Conservation (phyloP, 2,329 filamentous ascomycete genomes). For the Pyrenochaeta sp. region DNA sequence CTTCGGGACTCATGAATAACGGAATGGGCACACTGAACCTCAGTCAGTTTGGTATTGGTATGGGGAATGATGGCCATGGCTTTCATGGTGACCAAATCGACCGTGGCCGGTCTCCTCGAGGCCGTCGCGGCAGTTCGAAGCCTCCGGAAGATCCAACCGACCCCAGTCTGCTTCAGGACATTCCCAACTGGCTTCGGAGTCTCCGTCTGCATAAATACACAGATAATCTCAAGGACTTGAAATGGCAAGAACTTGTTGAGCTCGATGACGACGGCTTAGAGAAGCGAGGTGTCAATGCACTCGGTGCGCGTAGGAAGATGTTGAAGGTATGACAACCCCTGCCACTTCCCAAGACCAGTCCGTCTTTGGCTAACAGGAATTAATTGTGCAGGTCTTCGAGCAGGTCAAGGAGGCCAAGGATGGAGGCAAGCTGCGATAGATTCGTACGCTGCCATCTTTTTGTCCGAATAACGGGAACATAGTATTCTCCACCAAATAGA, state of each 20-base stretch:
- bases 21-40: conserved; percentile 76
- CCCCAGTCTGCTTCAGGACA: conserved; percentile 87
- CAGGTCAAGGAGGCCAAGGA: conserved; percentile 77
- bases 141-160: conserved; percentile 98
- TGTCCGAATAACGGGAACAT: neutral
- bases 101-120: conserved; percentile 89
- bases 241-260: conserved; percentile 92
- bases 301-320: conserved; percentile 96
- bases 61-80: conserved; percentile 69
- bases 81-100: conserved; percentile 93
- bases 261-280: conserved; percentile 93
- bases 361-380: no score
- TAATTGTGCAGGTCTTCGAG: conserved; percentile 77
- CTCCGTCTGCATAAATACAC: conserved; percentile 98
- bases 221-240: conserved; percentile 95
- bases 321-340: conserved; percentile 74
- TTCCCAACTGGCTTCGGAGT: conserved; percentile 94
- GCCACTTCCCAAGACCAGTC: no score
- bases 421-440: conserved; percentile 52
- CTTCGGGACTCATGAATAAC: conserved; percentile 74
- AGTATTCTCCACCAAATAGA: conserved; percentile 24
- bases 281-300: conserved; percentile 90
- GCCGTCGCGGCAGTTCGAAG: conserved; percentile 92
- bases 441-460: conserved; percentile 9
- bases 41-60: conserved; percentile 69